Conservation (phyloP, 805 yeast genomes). For the Starmerella asiatica region DNA sequence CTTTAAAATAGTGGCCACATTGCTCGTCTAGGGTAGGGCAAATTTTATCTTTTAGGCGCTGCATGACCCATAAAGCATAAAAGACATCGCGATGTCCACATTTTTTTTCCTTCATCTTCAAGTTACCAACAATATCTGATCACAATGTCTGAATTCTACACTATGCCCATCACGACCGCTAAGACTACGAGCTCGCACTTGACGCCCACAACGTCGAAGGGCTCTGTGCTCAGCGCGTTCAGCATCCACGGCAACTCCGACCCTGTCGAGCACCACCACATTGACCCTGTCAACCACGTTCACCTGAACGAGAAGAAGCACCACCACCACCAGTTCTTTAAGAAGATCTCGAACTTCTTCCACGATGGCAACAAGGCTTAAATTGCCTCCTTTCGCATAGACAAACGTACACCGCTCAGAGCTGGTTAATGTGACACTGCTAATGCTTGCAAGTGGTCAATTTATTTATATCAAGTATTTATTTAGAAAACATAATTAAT, state of each 20-base stretch:
- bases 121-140: neutral
- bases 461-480: no score
- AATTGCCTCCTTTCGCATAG: no score
- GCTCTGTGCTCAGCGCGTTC: conserved; percentile 9
- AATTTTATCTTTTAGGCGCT: neutral
- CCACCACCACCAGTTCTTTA: conserved; percentile 2
- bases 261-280: neutral
- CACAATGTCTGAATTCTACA: conserved; percentile 19
- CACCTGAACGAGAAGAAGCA: no score
- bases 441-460: no score
- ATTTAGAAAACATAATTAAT: no score
- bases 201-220: conserved; percentile 14
- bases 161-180: conserved; percentile 17
- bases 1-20: neutral
- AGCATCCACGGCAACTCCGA: conserved; percentile 1
- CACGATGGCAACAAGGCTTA: conserved; percentile 2
- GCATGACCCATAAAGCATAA: neutral
- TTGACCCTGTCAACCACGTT: conserved; percentile 1
- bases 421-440: no score
- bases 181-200: conserved; percentile 18
- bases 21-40: neutral
- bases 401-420: no score
- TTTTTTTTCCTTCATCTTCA: no score
- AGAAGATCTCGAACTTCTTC: conserved; percentile 8
- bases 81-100: no score